A percentile compares a stretch with the other conserved stretches of the same genome.
Conservation (phyloP, 768 basidiomycete species). For the Antrodiella citrinella region DNA sequence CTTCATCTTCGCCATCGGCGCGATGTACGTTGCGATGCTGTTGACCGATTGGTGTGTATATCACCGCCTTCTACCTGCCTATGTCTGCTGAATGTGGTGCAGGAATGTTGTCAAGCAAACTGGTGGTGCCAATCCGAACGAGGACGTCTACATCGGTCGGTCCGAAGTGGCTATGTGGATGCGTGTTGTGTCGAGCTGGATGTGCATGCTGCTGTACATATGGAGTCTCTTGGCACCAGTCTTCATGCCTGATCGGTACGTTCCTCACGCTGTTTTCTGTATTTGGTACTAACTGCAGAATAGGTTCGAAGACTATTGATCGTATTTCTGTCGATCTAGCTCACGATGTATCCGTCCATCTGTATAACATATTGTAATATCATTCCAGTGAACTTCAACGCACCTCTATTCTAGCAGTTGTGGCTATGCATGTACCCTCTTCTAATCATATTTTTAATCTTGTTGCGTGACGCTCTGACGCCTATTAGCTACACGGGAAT, state of each 20-base stretch:
- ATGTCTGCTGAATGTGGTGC: not conserved
- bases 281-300: not conserved
- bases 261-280: constrained; percentile 1
- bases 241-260: constrained; percentile 84
- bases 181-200: constrained; percentile 93
- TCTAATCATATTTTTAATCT: no score
- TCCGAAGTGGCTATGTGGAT: constrained; percentile 99
- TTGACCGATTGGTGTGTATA: constrained; percentile 90
- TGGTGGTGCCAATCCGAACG: constrained; percentile 39
- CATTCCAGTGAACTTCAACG: no score
- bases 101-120: constrained; percentile 66
- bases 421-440: no score
- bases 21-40: constrained; percentile 98
- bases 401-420: no score
- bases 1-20: constrained; percentile 88
- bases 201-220: constrained; percentile 77
- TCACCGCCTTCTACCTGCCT: constrained; percentile 3
- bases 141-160: constrained; percentile 86
- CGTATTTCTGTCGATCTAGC: no score
- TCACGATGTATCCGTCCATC: no score
- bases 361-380: not conserved
- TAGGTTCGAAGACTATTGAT: constrained; percentile 21
- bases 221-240: constrained; percentile 89
- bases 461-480: no score
- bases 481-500: no score